Base-by-base conservation (phyloP, 768 basidiomycete genomes). In the Lactarius trivialis region DNA sequence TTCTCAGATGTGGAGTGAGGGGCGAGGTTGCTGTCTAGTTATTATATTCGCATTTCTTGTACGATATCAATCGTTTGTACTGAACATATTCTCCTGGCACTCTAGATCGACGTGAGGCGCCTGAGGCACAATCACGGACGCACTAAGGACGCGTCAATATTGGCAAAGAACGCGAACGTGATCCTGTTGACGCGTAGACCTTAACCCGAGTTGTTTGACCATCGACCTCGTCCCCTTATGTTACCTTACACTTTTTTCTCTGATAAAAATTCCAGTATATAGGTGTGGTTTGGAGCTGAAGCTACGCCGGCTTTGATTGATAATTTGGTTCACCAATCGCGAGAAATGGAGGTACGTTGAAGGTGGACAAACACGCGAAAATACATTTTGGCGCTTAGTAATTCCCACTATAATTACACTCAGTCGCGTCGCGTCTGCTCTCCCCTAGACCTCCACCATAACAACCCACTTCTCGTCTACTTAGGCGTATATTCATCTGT, bases 1-100 rank as follows among this genome's bases (percentile, higher is more conserved):
- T 89, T 89, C 66, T 70, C 64, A 68, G 77, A 74, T 57, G 60
- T 26, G 72, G 72, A 65, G 48, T 36, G 45, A 52, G 26, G 9
- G 6, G 11, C 1, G 21, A 12, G 43, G n/a, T 12, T 2, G 21
- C 21, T 24, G 21, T 45, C 21, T 21, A 45, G 21, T 26, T 45
- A 5, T 9, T 33, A 11, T 7, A 5, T 33, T 4, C 7, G 2
- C 33, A 21, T 36, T 14, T 9, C n/a, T 4, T 30, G 50, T 54
- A 54, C 53, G 33, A 11, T 54, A 36, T 24, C 32, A 54, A 11
- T 36, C 33, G n/a, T n/a, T 54, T 34, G 48, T 50, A 26, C 14
- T 49, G 15, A 37, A 37, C n/a, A 21, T 45, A 12, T 45, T 11
- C 11, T 12, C 11, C 11, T 21, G 21, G 21, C 41, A 21, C 21